These are phyloP conservation scores for Eutypa lata DNA, from an alignment of 2,329 filamentous ascomycete species.

Conservation along the genomic window DNA sequence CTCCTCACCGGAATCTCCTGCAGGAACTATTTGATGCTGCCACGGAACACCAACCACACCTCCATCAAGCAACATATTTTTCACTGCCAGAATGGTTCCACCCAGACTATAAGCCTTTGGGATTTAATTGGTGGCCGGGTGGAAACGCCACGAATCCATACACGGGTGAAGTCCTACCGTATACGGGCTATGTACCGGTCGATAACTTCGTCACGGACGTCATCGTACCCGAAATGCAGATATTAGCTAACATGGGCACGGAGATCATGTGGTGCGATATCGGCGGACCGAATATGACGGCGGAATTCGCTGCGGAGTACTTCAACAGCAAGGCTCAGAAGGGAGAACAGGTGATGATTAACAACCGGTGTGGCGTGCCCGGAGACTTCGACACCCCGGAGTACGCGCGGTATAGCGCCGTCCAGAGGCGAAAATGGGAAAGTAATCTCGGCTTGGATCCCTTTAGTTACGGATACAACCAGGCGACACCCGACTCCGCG, in stretches of 20 bases:
- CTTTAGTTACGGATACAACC: conserved; percentile 53
- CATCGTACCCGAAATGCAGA: conserved; percentile 40
- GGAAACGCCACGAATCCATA: conserved; percentile 38
- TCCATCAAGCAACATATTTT: conserved; percentile 41
- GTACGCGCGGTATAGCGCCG: conserved; percentile 45
- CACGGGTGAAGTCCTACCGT: conserved; percentile 33
- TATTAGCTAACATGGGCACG: conserved; percentile 38
- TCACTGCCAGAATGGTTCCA: conserved; percentile 44
- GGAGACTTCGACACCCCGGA: conserved; percentile 56
- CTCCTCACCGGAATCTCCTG: conserved; percentile 34
- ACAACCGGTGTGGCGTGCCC: conserved; percentile 49
- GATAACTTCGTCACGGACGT: conserved; percentile 37
- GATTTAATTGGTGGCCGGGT: conserved; percentile 34
- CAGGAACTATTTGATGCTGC: conserved; percentile 38
- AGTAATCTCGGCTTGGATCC: conserved; percentile 56
- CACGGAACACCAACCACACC: conserved; percentile 31
- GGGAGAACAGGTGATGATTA: conserved; percentile 48
- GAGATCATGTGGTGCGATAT: conserved; percentile 46
- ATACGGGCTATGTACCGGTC: conserved; percentile 35
- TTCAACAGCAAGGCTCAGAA: conserved; percentile 34
- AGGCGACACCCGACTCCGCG: conserved; percentile 41
- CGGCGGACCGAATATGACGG: conserved; percentile 35
- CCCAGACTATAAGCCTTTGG: conserved; percentile 35
- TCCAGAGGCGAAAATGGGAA: conserved; percentile 55
- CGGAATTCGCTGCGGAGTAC: conserved; percentile 35